phyloP scores from a whole-genome alignment of 768 basidiomycete genomes.

The Solioccasus polychromus region DNA sequence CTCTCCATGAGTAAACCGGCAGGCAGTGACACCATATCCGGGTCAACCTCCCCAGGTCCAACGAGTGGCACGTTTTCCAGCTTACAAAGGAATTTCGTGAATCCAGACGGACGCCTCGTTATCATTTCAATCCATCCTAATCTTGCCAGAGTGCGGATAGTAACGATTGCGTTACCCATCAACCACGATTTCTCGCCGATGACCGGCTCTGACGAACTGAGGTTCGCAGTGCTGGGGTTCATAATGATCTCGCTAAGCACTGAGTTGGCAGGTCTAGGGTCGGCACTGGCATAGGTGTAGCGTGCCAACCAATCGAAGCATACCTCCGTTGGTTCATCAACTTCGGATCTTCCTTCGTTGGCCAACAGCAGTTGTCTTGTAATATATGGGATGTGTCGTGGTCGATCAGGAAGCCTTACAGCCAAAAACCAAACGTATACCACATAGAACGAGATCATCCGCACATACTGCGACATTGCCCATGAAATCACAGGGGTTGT shows the following conservation, averaged over 20 bases:
- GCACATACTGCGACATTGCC: conserved; percentile 89
- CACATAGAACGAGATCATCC: conserved; percentile 83
- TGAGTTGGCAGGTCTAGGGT: conserved; percentile 82
- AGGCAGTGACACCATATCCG: conserved; percentile 69
- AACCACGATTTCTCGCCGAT: conserved; percentile 78
- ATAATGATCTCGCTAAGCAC: conserved; percentile 78
- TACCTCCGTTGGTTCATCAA: conserved; percentile 92
- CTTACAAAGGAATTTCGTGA: conserved; percentile 78
- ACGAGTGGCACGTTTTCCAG: conserved; percentile 88
- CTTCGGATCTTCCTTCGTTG: conserved; percentile 65
- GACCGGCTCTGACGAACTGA: conserved; percentile 36
- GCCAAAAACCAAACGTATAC: conserved; percentile 96
- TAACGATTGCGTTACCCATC: conserved; percentile 78
- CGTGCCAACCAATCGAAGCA: conserved; percentile 97
- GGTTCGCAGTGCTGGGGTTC: conserved; percentile 42
- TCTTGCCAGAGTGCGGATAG: conserved; percentile 68
- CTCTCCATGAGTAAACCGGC: conserved; percentile 74
- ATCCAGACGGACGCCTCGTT: conserved; percentile 84
- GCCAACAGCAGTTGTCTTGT: conserved; percentile 82
- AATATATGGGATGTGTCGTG: conserved; percentile 80
- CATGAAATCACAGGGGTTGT: conserved; percentile 65
- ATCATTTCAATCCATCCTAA: conserved; percentile 88
- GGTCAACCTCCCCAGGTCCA: conserved; percentile 78
- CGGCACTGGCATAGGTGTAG: conserved; percentile 91
- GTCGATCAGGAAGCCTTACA: conserved; percentile 76